These are phyloP conservation scores for Bryoerythrophyllum caledonicum DNA, from an alignment of 225 moss, liverwort and hornwort species.

Conservation along the genomic window DNA sequence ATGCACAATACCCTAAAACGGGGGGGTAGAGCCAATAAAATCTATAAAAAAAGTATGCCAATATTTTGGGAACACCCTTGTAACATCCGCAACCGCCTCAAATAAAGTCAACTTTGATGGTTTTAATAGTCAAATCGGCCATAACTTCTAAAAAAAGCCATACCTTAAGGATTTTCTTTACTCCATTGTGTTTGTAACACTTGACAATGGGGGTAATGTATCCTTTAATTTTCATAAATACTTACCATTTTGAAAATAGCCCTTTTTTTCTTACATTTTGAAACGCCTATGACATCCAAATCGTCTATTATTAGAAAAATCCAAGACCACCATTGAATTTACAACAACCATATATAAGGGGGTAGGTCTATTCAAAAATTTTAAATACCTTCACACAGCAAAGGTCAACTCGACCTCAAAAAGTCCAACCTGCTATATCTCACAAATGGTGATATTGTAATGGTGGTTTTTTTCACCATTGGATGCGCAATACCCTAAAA, in stretches of 20 bases:
- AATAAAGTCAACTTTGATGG: no score
- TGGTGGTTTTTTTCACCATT: neutral
- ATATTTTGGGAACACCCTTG: no score
- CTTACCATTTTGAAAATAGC: no score
- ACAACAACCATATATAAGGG: no score
- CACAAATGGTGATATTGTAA: no score
- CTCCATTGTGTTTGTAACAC: neutral
- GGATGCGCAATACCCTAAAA: neutral
- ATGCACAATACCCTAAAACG: neutral
- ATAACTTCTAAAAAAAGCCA: neutral
- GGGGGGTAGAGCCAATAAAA: neutral
- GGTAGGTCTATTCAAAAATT: neutral
- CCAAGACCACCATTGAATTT: no score
- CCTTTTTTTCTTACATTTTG: no score
- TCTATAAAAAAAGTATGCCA: neutral
- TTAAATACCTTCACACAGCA: neutral
- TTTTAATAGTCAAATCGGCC: no score
- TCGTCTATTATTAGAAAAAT: no score
- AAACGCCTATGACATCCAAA: no score
- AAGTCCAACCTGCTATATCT: neutral
- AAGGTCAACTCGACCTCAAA: neutral
- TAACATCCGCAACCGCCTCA: no score
- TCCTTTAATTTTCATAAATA: no score
- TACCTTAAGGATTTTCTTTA: neutral
- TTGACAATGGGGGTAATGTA: neutral